phyloP scores from a whole-genome alignment of 495 filamentous ascomycete genomes.

The Aspergillus saccharolyticus region DNA sequence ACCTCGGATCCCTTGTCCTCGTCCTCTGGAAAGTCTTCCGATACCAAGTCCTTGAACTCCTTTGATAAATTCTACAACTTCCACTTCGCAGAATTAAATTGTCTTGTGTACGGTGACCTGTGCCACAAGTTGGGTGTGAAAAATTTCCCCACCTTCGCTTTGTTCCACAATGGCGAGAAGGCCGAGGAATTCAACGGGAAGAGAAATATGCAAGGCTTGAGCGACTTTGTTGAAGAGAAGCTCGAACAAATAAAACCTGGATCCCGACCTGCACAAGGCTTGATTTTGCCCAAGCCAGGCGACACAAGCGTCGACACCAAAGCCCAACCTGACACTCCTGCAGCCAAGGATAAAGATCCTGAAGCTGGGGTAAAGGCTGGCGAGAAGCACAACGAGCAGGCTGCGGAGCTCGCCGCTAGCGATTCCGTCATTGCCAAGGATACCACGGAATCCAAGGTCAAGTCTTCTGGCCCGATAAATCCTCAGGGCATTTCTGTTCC shows the following conservation, averaged over 20 bases:
- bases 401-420: conserved; percentile 25
- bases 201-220: conserved; percentile 57
- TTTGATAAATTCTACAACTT: conserved; percentile 80
- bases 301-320: conserved; percentile 44
- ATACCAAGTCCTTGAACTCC: conserved; percentile 51
- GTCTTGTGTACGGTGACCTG: conserved; percentile 68
- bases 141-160: conserved; percentile 67
- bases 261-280: conserved; percentile 59
- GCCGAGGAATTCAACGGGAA: conserved; percentile 55
- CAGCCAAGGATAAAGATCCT: conserved; percentile 46
- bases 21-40: conserved; percentile 37
- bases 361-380: conserved; percentile 40
- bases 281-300: conserved; percentile 57
- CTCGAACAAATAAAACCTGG: conserved; percentile 76
- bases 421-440: conserved; percentile 30
- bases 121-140: conserved; percentile 61
- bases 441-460: conserved; percentile 25
- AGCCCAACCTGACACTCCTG: conserved; percentile 41
- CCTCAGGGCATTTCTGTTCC: conserved; percentile 65
- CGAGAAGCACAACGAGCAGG: conserved; percentile 43
- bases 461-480: conserved; percentile 56
- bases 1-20: conserved; percentile 68
- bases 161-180: conserved; percentile 76
- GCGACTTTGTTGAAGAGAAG: conserved; percentile 66
- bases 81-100: conserved; percentile 81